Percentiles rank a stretch among this genome's conserved stretches.
phyloP scores from a whole-genome alignment of 1,284 basidiomycete species.

The Heterobasidion parviporum region DNA sequence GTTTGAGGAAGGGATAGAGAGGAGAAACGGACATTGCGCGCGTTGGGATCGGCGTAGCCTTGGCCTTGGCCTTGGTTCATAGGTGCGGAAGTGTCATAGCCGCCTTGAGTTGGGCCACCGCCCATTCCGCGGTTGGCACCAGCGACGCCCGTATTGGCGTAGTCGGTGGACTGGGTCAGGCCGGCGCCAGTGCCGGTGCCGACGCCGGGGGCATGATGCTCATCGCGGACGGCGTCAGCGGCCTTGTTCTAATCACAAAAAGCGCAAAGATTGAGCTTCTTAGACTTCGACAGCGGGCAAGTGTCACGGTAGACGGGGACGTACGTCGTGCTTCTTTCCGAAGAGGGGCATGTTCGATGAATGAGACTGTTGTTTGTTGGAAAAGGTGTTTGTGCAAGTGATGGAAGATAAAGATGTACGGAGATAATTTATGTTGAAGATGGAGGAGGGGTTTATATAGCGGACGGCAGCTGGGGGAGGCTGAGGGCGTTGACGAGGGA shows the following conservation, averaged over 20 bases:
- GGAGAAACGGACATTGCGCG: background rate
- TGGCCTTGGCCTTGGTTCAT: background rate
- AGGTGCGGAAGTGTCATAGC: background rate
- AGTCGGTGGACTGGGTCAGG: background rate
- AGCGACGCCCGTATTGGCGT: background rate
- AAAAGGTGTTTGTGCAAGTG: background rate
- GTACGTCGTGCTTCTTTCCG: conserved; percentile 3
- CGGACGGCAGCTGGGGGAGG: no score
- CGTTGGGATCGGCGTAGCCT: no score
- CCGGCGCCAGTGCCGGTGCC: background rate
- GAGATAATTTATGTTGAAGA: no score
- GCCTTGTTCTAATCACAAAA: background rate
- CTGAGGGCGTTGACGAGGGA: no score
- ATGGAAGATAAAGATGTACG: no score
- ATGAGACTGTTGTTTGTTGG: background rate
- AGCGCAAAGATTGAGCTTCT: background rate
- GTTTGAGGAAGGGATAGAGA: background rate
- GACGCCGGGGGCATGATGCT: background rate
- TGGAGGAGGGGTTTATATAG: no score
- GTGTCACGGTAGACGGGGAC: background rate
- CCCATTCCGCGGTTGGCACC: background rate
- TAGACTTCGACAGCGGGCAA: background rate
- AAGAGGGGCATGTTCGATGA: conserved; percentile 16
- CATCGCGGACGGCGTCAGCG: background rate
- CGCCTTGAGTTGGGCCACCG: background rate